These are phyloP conservation scores for Umbelopsis sp. DNA, from an alignment of 192 early-diverging fungal genomes.

Conservation along the genomic window DNA sequence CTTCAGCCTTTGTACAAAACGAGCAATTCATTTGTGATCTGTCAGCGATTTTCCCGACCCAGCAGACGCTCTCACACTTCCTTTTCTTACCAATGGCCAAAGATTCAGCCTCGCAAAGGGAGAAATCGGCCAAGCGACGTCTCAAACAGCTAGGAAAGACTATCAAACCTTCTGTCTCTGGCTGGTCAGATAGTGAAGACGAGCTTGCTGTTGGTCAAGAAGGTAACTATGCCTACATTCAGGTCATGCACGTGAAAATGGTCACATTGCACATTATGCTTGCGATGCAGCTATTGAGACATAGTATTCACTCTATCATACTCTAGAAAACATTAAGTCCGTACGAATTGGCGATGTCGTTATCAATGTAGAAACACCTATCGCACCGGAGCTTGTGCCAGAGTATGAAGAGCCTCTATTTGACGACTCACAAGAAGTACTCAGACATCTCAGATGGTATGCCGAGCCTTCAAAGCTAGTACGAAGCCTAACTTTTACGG, in stretches of 20 bases:
- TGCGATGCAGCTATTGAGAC: background rate
- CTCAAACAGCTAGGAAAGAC: slow-evolving; percentile 35
- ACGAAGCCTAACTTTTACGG: background rate
- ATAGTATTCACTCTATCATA: background rate
- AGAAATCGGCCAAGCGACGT: slow-evolving; percentile 33
- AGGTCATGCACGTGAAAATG: background rate
- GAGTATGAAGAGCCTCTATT: slow-evolving; percentile 50
- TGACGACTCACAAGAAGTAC: slow-evolving; percentile 55
- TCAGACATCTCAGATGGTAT: slow-evolving; percentile 46
- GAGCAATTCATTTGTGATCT: slow-evolving; percentile 6
- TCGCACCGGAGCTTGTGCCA: slow-evolving; percentile 56
- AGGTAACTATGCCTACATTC: slow-evolving; percentile 15
- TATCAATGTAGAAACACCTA: slow-evolving; percentile 43
- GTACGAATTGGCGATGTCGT: slow-evolving; percentile 62
- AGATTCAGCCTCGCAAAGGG: background rate
- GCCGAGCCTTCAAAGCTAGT: background rate
- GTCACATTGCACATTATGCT: background rate
- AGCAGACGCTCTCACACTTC: slow-evolving; percentile 16
- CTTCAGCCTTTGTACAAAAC: too few species aligned
- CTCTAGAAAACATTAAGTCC: slow-evolving; percentile 39
- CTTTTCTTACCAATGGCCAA: slow-evolving; percentile 3
- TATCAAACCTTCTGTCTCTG: slow-evolving; percentile 19
- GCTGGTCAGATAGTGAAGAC: slow-evolving; percentile 39
- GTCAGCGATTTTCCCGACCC: slow-evolving; percentile 8
- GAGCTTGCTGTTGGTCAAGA: slow-evolving; percentile 31